Conservation (phyloP, 257 asterid species). For the Cordia subcordata region DNA sequence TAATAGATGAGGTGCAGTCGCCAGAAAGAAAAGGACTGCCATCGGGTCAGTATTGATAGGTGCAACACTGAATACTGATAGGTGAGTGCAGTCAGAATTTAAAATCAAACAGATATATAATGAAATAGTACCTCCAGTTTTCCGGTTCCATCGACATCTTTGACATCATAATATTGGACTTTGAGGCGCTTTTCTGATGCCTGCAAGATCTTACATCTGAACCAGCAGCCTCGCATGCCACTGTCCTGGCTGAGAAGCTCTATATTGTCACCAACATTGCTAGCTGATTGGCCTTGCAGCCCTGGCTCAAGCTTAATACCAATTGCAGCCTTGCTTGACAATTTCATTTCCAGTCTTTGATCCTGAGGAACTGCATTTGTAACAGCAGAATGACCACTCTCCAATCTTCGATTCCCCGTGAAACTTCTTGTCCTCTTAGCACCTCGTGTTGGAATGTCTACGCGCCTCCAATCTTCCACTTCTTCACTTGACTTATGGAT, state of each 20-base stretch:
- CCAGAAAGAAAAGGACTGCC: too few relatives aligned
- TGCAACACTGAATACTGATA: too few relatives aligned
- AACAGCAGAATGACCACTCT: constrained; percentile 1
- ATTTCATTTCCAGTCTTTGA: constrained; percentile 22
- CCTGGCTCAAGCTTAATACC: constrained; percentile 11
- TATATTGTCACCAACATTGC: constrained; percentile 16
- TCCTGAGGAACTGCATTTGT: constrained; percentile 3
- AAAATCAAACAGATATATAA: neutral
- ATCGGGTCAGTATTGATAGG: too few relatives aligned
- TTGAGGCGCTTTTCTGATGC: constrained; percentile 21
- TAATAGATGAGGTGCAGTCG: too few relatives aligned
- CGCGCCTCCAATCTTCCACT: constrained; percentile 10
- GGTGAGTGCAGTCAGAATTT: too few relatives aligned
- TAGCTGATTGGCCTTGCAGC: constrained; percentile 7
- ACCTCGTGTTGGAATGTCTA: neutral
- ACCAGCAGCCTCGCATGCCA: constrained; percentile 66
- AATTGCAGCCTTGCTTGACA: constrained; percentile 7
- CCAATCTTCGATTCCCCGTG: neutral
- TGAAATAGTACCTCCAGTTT: constrained; percentile 43
- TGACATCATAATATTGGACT: constrained; percentile 46
- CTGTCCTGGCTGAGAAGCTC: constrained; percentile 65
- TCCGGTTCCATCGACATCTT: constrained; percentile 22
- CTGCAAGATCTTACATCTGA: constrained; percentile 43
- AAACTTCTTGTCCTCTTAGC: constrained; percentile 15
- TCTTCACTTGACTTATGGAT: constrained; percentile 5